Conservation (phyloP, 78 protist genomes). For the slime mould (Dictyostelium discoideum) region DNA sequence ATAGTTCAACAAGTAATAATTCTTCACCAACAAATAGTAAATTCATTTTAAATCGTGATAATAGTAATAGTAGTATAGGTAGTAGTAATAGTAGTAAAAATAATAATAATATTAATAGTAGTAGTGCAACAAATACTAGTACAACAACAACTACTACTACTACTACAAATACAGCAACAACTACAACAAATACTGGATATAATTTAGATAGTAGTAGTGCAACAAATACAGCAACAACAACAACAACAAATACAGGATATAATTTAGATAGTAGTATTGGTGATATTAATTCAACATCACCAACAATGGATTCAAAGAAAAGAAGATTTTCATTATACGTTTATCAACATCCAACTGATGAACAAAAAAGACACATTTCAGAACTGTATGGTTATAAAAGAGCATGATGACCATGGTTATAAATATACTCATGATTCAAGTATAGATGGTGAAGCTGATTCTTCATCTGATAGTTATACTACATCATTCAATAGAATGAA, state of each 20-base stretch:
- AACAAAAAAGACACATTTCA: constrained; percentile 46
- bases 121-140: neutral
- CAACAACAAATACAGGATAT: neutral
- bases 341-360: constrained; percentile 73
- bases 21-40: neutral
- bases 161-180: neutral
- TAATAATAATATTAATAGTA: neutral
- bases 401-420: constrained; percentile 41
- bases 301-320: neutral
- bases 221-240: neutral
- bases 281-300: neutral
- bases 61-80: neutral
- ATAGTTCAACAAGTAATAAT: neutral
- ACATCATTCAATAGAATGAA: neutral
- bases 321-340: constrained; percentile 75
- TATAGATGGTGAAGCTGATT: neutral
- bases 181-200: neutral
- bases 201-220: neutral
- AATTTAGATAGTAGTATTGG: neutral
- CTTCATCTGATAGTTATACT: constrained; percentile 20
- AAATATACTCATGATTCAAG: constrained; percentile 62
- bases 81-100: neutral
- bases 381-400: constrained; percentile 70
- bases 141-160: neutral
- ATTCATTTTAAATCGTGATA: neutral